Percentiles rank a stretch among this genome's conserved stretches.
phyloP scores from a whole-genome alignment of 305 asterid species.

The Solanum hybrid region DNA sequence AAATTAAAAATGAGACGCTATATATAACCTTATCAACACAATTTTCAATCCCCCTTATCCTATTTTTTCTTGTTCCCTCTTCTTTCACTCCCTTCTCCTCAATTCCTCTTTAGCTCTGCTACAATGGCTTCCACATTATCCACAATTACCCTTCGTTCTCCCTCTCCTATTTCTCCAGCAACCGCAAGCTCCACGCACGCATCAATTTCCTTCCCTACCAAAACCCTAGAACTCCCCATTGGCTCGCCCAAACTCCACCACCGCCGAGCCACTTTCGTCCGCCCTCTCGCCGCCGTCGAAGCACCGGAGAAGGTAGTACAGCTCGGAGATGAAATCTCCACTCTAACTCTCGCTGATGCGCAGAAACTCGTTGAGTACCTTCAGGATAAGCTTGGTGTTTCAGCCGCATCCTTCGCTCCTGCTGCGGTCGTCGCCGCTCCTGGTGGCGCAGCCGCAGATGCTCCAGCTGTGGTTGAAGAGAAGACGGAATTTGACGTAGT shows the following conservation, averaged over 20 bases:
- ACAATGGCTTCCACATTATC: slow-evolving; percentile 12
- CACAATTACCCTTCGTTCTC: slow-evolving; percentile 3
- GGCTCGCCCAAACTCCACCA: slow-evolving; percentile 21
- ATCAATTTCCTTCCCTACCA: slow-evolving; percentile 29
- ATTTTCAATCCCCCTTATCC: slow-evolving; percentile 20
- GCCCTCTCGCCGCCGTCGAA: slow-evolving; percentile 62
- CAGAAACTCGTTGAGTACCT: slow-evolving; percentile 93
- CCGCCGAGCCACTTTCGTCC: slow-evolving; percentile 40
- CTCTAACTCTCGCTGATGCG: slow-evolving; percentile 67
- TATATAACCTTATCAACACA: slow-evolving; percentile 51
- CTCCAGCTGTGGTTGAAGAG: slow-evolving; percentile 62
- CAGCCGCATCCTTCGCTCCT: slow-evolving; percentile 83
- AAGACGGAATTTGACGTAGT: slow-evolving; percentile 83
- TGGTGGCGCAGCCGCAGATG: slow-evolving; percentile 27
- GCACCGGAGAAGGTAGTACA: slow-evolving; percentile 79
- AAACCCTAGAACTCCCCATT: slow-evolving; percentile 26
- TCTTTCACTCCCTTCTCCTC: slow-evolving; percentile 1
- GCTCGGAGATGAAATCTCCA: slow-evolving; percentile 81
- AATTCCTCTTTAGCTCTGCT: neutral
- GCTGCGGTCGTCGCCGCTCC: slow-evolving; percentile 43
- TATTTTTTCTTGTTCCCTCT: neutral
- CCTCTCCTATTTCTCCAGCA: neutral
- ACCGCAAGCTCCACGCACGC: slow-evolving; percentile 4
- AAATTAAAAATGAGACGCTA: neutral
- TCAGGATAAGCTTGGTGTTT: slow-evolving; percentile 86